Evolutionary conservation across 2,329 filamentous ascomycete species (phyloP).

Genomic region (Daldinia eschscholtzii): DNA sequence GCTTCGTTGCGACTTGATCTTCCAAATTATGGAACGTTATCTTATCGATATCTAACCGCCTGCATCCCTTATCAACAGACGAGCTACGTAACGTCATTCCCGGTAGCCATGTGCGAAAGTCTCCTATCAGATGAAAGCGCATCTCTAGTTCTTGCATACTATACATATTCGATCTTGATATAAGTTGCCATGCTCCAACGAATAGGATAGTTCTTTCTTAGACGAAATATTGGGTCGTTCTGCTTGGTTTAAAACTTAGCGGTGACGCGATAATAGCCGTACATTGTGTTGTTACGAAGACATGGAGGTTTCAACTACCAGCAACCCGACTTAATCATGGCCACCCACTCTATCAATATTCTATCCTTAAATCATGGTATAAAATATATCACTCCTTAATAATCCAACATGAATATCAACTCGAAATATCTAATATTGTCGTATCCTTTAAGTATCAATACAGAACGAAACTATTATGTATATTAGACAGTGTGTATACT

Average conservation of each 20-base stretch:
- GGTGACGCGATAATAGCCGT: neutral
- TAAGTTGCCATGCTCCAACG: neutral
- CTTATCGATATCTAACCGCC: constrained; percentile 46
- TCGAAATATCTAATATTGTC: neutral
- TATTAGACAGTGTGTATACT: constrained; percentile 27
- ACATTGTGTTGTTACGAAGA: neutral
- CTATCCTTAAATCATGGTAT: neutral
- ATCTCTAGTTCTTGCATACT: constrained; percentile 8
- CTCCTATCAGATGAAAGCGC: constrained; percentile 18
- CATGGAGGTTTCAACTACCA: neutral
- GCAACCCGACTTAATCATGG: neutral
- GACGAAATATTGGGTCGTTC: neutral
- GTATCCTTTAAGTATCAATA: neutral
- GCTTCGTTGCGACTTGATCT: constrained; percentile 20
- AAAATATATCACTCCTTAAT: neutral
- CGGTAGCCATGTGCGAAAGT: constrained; percentile 34
- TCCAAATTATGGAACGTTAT: constrained; percentile 27
- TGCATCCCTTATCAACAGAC: constrained; percentile 7
- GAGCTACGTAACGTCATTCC: neutral
- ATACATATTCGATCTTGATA: constrained; percentile 19
- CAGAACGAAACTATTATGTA: neutral
- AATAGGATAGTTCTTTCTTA: constrained; percentile 5
- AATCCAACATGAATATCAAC: too few species aligned
- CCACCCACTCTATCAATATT: neutral
- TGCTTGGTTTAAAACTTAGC: neutral